Evolutionary conservation across 805 yeast genomes (phyloP).

Genomic region (Barnettozyma sp.): DNA sequence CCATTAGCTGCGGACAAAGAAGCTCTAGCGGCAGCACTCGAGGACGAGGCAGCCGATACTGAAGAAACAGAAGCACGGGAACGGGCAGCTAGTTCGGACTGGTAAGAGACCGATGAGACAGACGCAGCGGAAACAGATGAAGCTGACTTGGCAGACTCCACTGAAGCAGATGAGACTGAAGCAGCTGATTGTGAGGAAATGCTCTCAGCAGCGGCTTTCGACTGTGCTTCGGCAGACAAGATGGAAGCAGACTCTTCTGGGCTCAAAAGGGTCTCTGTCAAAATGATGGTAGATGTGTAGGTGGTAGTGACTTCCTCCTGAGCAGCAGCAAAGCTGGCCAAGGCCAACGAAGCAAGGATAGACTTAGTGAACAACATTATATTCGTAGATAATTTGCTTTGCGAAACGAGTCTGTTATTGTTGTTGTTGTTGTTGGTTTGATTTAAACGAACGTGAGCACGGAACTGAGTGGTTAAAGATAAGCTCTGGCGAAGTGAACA

Average conservation of each 20-base stretch:
- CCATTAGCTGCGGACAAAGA: constrained; percentile 18
- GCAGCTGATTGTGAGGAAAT: constrained; percentile 10
- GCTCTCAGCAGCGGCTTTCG: background rate
- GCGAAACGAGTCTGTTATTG: constrained; percentile 1
- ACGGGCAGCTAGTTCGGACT: constrained; percentile 4
- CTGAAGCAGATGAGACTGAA: constrained; percentile 22
- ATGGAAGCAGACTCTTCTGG: constrained; percentile 24
- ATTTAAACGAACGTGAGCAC: no score
- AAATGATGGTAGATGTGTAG: constrained; percentile 34
- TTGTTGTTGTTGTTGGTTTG: background rate
- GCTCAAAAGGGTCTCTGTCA: constrained; percentile 26
- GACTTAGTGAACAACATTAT: constrained; percentile 23
- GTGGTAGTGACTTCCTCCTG: constrained; percentile 30
- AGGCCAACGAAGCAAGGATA: constrained; percentile 26
- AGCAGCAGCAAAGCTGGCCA: constrained; percentile 17
- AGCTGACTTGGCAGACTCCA: constrained; percentile 17
- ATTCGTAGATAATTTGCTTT: background rate
- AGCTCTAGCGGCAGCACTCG: constrained; percentile 5
- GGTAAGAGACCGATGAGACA: constrained; percentile 17
- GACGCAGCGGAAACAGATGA: constrained; percentile 13
- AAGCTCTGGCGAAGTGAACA: constrained; percentile 11
- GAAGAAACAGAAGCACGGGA: constrained; percentile 18
- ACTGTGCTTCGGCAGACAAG: background rate
- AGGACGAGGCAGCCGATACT: constrained; percentile 17
- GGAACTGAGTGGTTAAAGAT: no score